Percentiles rank a stretch among this genome's conserved stretches.
These are phyloP conservation scores for Fusarium mangiferae DNA, from an alignment of 2,329 filamentous ascomycete genomes.

Conservation along the genomic window DNA sequence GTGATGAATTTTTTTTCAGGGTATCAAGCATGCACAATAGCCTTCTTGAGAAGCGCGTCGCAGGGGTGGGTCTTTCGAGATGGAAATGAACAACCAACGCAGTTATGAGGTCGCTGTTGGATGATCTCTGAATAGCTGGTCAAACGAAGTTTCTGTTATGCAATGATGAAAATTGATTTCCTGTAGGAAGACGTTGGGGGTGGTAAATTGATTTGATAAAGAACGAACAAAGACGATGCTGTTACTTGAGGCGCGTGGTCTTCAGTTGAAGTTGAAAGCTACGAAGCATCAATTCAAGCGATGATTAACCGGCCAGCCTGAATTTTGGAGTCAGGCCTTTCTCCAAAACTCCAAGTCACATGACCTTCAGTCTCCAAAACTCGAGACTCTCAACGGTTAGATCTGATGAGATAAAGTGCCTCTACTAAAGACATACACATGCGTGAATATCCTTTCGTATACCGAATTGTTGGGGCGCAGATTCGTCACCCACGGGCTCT, in stretches of 20 bases:
- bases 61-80: constrained; percentile 20
- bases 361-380: constrained; percentile 6
- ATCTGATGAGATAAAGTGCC: constrained; percentile 30
- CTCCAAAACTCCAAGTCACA: not conserved
- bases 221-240: constrained; percentile 22
- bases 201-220: constrained; percentile 6
- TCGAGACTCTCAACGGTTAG: constrained; percentile 34
- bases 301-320: constrained; percentile 29
- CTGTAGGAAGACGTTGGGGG: not conserved
- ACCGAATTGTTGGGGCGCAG: constrained; percentile 40
- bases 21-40: constrained; percentile 40
- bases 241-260: constrained; percentile 28
- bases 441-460: not conserved
- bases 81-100: constrained; percentile 2
- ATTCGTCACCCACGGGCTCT: constrained; percentile 23
- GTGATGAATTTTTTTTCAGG: constrained; percentile 39
- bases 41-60: constrained; percentile 34
- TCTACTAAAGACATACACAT: constrained; percentile 5
- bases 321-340: constrained; percentile 11
- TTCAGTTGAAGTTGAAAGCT: constrained; percentile 30
- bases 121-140: not conserved
- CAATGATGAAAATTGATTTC: not conserved
- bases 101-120: not conserved
- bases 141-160: not conserved
- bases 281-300: constrained; percentile 28